A percentile compares a stretch with the other conserved stretches of the same genome.
These are phyloP conservation scores for Chalara sp. DNA, from an alignment of 2,329 filamentous ascomycete genomes.

Conservation along the genomic window DNA sequence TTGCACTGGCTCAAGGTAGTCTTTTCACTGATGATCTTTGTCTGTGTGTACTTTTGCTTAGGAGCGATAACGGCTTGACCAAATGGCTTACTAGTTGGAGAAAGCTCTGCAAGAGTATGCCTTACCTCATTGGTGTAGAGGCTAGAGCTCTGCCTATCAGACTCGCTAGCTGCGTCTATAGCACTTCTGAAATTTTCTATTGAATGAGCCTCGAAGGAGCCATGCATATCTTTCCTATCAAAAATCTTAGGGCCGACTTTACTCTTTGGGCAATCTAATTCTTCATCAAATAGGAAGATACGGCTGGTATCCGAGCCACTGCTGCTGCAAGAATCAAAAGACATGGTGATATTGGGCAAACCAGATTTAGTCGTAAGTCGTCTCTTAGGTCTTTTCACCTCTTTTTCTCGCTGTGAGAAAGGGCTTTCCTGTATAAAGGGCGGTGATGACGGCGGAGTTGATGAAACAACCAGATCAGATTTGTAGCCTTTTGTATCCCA, in stretches of 20 bases:
- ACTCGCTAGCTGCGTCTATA: no score
- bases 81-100: background rate
- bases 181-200: background rate
- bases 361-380: slow-evolving; percentile 14
- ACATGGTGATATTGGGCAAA: slow-evolving; percentile 1
- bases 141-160: no score
- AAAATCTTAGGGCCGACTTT: background rate
- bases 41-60: background rate
- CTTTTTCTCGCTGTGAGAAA: slow-evolving; percentile 1
- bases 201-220: background rate
- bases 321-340: background rate
- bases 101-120: no score
- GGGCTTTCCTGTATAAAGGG: slow-evolving; percentile 1
- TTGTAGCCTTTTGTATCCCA: background rate
- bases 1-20: background rate
- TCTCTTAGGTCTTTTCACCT: background rate
- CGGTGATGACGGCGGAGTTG: slow-evolving; percentile 10
- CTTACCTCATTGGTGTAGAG: no score
- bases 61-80: background rate
- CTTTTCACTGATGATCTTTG: background rate
- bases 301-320: background rate
- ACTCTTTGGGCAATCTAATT: background rate
- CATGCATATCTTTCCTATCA: background rate
- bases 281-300: background rate
- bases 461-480: slow-evolving; percentile 1